Base-by-base conservation (phyloP, 768 basidiomycete species). In the Trametopsis cervina region DNA sequence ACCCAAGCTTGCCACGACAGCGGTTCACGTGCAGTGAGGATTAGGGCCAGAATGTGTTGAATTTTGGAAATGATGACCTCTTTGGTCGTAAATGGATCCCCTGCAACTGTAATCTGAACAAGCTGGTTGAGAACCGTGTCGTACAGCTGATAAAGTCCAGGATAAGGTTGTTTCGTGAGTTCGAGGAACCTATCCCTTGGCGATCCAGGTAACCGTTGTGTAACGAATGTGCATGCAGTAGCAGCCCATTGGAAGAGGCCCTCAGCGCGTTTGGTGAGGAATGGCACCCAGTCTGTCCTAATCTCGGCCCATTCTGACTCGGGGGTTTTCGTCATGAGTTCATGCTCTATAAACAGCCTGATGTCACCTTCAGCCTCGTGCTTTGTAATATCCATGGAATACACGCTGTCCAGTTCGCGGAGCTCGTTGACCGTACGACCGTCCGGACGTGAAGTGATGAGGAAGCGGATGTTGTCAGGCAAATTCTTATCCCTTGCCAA, bases 381-480 rank as follows among this genome's bases (percentile, higher is more conserved):
- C 44, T 46, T 46, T 3, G 35, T 21, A 39, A 40, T 35, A n/a
- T 47, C 23, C 4, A 17, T 20, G 18, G 41, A 47, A 22, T n/a
- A n/a, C n/a, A n/a, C n/a, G n/a, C n/a, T n/a, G n/a, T 40, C 22
- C 23, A 17, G 20, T 6, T 27, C 20, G 37, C 22, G n/a, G 24
- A 49, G 41, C 7, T 29, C 41, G 36, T 27, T 29, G 11, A 21
- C 35, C 33, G 43, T 43, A 23, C 25, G 47, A 24, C 22, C 29
- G 20, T 49, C 47, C 7, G 47, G 47, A n/a, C 47, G 47, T 7
- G 47, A 35, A 17, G 47, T 49, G 47, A 43, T 37, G 41, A 49
- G 42, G 40, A 49, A 17, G 3, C 47, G 47, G 17, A 47, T n/a
- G n/a, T n/a, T n/a, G n/a, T n/a, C n/a, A n/a, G n/a, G n/a, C n/a